A percentile compares a stretch with the other conserved stretches of the same genome.
Conservation (phyloP, 805 yeast species). For the Cyberlindnera petersonii region DNA sequence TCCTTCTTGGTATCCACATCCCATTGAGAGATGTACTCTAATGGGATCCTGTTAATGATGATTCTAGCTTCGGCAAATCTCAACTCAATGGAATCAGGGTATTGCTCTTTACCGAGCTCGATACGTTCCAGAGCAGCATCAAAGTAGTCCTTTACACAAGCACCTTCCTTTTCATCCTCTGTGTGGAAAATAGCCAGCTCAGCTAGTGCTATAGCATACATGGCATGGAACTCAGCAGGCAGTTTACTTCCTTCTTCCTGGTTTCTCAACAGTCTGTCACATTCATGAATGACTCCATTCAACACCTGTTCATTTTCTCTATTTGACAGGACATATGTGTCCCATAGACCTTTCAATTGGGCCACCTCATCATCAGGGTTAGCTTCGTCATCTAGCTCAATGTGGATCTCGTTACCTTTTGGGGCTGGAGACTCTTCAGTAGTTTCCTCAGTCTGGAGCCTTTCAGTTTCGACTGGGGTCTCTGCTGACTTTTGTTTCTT, state of each 20-base stretch:
- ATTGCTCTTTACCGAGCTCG: constrained; percentile 50
- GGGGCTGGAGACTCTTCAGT: constrained; percentile 25
- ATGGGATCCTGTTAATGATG: constrained; percentile 53
- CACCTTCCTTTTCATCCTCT: constrained; percentile 35
- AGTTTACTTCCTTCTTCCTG: constrained; percentile 28
- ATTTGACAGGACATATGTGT: constrained; percentile 51
- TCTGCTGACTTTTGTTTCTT: constrained; percentile 34
- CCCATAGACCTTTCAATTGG: constrained; percentile 72
- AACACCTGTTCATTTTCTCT: constrained; percentile 61
- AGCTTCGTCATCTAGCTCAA: constrained; percentile 65
- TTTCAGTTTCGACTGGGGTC: too few species aligned
- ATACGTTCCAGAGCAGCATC: constrained; percentile 71
- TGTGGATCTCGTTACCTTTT: constrained; percentile 44
- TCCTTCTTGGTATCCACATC: constrained; percentile 34
- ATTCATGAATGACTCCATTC: constrained; percentile 89
- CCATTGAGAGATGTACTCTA: constrained; percentile 52
- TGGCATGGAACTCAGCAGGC: constrained; percentile 58
- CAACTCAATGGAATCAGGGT: constrained; percentile 44
- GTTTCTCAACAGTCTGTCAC: constrained; percentile 68
- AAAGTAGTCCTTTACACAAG: constrained; percentile 52
- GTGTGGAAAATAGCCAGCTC: constrained; percentile 58
- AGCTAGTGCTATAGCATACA: constrained; percentile 69
- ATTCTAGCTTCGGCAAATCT: constrained; percentile 53
- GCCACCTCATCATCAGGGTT: constrained; percentile 78
- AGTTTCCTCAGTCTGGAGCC: constrained; percentile 13